phyloP scores from a whole-genome alignment of 2,329 filamentous ascomycete genomes.

The Zalaria obscura region DNA sequence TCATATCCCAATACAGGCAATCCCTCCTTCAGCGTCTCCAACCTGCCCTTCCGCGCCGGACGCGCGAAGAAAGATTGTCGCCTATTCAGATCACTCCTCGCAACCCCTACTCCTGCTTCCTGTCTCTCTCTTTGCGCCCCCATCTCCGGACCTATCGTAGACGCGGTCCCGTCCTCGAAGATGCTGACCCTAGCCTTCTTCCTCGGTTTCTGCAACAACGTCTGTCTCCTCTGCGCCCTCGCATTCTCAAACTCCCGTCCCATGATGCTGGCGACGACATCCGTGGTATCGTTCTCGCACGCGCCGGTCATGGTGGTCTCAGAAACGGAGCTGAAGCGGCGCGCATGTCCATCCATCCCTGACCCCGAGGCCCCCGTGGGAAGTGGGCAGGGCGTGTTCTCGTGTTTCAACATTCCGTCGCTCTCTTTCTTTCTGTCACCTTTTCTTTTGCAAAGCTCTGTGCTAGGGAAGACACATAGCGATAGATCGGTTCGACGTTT shows the following conservation, averaged over 20 bases:
- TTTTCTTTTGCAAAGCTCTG: no score
- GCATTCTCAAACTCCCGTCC: conserved; percentile 14
- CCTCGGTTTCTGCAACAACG: conserved; percentile 9
- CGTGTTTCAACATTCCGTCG: no score
- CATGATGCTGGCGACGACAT: conserved; percentile 8
- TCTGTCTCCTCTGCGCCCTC: conserved; percentile 12
- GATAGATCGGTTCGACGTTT: no score
- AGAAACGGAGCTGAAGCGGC: no score
- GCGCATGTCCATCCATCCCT: no score
- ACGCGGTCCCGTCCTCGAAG: conserved; percentile 15
- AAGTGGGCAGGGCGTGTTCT: no score
- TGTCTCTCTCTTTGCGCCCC: neutral
- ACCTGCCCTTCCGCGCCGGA: conserved; percentile 1
- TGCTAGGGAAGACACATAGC: no score
- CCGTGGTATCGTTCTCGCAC: conserved; percentile 5
- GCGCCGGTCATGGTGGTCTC: conserved; percentile 11
- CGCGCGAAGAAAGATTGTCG: neutral
- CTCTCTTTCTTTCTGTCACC: no score
- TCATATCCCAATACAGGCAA: neutral
- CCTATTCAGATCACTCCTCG: conserved; percentile 5
- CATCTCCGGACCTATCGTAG: neutral
- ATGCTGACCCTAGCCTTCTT: conserved; percentile 12
- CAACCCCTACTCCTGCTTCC: conserved; percentile 1
- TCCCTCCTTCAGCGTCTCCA: conserved; percentile 4
- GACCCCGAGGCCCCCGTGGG: no score